A percentile compares a stretch with the other conserved stretches of the same genome.
Evolutionary conservation across 305 asterid species (phyloP).

Genomic region (Ilex paraguariensis): DNA sequence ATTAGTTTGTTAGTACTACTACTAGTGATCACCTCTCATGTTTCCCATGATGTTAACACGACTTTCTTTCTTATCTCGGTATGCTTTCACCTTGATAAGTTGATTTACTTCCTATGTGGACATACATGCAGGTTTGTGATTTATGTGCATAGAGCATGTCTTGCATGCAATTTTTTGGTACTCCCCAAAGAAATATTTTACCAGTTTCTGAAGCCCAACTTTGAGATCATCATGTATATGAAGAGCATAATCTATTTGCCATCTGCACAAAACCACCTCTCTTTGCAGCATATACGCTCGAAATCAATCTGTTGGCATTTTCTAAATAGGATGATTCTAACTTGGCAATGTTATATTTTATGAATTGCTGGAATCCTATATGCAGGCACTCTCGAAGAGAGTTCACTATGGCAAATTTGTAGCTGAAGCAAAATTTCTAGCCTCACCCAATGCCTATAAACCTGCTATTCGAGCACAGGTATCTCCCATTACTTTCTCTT

Average conservation of each 20-base stretch:
- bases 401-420: conserved; percentile 92
- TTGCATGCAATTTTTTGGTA: no score
- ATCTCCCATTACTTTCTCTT: background rate
- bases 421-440: conserved; percentile 80
- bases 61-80: background rate
- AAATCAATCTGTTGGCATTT: background rate
- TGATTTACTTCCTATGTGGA: background rate
- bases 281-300: background rate
- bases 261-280: background rate
- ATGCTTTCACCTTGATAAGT: background rate
- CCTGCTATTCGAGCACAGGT: conserved; percentile 68
- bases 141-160: no score
- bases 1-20: background rate
- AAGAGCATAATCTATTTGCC: background rate
- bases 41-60: background rate
- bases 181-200: no score
- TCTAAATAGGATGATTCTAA: no score
- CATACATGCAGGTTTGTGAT: no score
- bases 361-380: background rate
- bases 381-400: conserved; percentile 77
- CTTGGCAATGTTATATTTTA: background rate
- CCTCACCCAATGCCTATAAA: conserved; percentile 59
- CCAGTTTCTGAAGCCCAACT: no score
- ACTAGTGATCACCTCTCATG: no score
- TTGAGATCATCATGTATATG: no score